Evolutionary conservation across 108 stramenopile species (phyloP).

Genomic region (Nannochloropsis granulata): DNA sequence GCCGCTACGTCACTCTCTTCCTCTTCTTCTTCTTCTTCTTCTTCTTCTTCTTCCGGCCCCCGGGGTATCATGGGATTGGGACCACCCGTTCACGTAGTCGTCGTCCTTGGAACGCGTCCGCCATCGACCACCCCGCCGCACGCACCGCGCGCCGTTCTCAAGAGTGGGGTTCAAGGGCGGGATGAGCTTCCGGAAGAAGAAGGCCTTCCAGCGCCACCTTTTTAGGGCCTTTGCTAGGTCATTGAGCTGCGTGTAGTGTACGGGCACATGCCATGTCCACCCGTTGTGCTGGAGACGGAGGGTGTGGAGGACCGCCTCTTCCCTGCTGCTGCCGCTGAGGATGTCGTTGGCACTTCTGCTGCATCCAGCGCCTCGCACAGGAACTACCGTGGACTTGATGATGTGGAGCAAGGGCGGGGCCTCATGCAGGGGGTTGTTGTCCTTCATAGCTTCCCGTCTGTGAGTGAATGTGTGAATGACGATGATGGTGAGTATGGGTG

Average conservation of each 20-base stretch:
- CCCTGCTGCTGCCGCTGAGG: not conserved
- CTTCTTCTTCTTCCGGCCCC: not conserved
- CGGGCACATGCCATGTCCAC: not conserved
- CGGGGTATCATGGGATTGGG: not conserved
- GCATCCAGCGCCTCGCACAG: not conserved
- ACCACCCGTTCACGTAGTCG: not conserved
- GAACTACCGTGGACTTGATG: not conserved
- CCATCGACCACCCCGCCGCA: not conserved
- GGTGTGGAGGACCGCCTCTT: not conserved
- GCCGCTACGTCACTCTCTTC: not conserved
- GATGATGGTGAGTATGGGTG: too few species aligned
- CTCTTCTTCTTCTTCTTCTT: not conserved
- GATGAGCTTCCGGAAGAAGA: not conserved
- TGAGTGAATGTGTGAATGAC: too few species aligned
- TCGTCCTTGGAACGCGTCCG: not conserved
- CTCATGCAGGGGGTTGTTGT: not conserved
- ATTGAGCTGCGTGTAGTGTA: not conserved
- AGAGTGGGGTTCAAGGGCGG: not conserved
- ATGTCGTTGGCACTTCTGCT: not conserved
- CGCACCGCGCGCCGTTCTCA: not conserved
- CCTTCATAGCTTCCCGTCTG: not conserved
- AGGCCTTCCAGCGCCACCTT: not conserved
- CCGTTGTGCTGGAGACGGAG: not conserved
- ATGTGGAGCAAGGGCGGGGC: not conserved
- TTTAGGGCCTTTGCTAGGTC: not conserved